A percentile compares a stretch with the other conserved stretches of the same genome.
phyloP scores from a whole-genome alignment of 148 eudicot genomes.

The Bassia scoparia region DNA sequence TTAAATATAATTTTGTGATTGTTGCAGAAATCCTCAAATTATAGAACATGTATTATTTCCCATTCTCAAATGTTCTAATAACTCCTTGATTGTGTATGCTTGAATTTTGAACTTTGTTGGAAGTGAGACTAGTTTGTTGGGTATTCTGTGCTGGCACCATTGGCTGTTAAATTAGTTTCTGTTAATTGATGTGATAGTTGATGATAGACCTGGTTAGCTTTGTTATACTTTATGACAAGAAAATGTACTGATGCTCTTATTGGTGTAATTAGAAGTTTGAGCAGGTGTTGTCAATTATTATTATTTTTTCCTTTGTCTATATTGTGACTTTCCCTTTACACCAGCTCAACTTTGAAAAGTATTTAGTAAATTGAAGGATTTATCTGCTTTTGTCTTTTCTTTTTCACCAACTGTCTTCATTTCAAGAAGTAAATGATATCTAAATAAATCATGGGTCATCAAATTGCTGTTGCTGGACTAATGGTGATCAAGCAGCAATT shows the following conservation, averaged over 20 bases:
- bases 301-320: neutral
- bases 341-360: neutral
- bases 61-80: neutral
- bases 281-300: neutral
- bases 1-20: no score
- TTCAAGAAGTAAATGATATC: neutral
- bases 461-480: slow-evolving; percentile 76
- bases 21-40: neutral
- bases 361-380: neutral
- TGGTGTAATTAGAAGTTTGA: neutral
- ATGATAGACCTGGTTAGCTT: neutral
- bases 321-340: neutral
- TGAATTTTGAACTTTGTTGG: neutral
- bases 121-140: neutral
- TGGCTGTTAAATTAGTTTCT: neutral
- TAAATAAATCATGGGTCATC: slow-evolving; percentile 76
- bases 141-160: neutral
- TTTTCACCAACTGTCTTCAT: neutral
- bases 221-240: neutral
- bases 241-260: neutral
- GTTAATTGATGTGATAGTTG: neutral
- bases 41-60: neutral
- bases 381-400: neutral
- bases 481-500: slow-evolving; percentile 53
- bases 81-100: neutral